phyloP scores from a whole-genome alignment of 257 asterid genomes.

The Cinchona pubescens region DNA sequence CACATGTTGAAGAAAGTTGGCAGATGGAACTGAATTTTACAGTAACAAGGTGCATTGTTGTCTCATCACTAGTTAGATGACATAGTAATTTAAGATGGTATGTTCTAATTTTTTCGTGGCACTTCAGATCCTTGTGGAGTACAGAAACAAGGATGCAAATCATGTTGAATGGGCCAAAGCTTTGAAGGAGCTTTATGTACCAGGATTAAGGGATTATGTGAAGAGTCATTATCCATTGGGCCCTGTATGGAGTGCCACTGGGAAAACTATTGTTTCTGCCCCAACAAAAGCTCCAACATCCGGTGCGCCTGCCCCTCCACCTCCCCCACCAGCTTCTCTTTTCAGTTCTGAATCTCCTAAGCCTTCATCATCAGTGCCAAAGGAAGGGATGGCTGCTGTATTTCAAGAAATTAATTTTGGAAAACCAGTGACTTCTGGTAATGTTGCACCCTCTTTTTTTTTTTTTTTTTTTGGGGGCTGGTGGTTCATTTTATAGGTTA shows the following conservation, averaged over 20 bases:
- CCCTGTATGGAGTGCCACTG: slow-evolving; percentile 90
- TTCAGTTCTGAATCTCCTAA: slow-evolving; percentile 60
- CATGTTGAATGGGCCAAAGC: slow-evolving; percentile 99
- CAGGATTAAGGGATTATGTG: slow-evolving; percentile 94
- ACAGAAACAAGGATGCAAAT: slow-evolving; percentile 77
- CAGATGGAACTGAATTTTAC: slow-evolving; percentile 97
- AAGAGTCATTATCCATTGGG: slow-evolving; percentile 86
- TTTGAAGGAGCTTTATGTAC: slow-evolving; percentile 81
- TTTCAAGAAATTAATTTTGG: slow-evolving; percentile 86
- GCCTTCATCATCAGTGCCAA: slow-evolving; percentile 79
- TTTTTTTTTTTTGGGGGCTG: too few relatives aligned
- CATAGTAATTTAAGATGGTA: slow-evolving; percentile 1
- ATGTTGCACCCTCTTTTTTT: too few relatives aligned
- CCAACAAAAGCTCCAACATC: slow-evolving; percentile 52
- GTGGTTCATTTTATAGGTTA: not conserved
- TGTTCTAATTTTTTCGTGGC: slow-evolving; percentile 14
- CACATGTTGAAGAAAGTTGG: slow-evolving; percentile 98
- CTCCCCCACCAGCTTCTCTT: slow-evolving; percentile 84
- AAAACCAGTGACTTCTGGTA: slow-evolving; percentile 79
- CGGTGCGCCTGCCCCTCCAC: slow-evolving; percentile 80
- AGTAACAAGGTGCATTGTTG: slow-evolving; percentile 65
- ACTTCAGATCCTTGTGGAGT: slow-evolving; percentile 80
- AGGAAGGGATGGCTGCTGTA: slow-evolving; percentile 91
- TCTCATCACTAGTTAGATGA: not conserved
- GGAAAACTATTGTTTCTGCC: slow-evolving; percentile 49